phyloP scores from a whole-genome alignment of 1,139 yeast species.

The Torulaspora pretoriensis region DNA sequence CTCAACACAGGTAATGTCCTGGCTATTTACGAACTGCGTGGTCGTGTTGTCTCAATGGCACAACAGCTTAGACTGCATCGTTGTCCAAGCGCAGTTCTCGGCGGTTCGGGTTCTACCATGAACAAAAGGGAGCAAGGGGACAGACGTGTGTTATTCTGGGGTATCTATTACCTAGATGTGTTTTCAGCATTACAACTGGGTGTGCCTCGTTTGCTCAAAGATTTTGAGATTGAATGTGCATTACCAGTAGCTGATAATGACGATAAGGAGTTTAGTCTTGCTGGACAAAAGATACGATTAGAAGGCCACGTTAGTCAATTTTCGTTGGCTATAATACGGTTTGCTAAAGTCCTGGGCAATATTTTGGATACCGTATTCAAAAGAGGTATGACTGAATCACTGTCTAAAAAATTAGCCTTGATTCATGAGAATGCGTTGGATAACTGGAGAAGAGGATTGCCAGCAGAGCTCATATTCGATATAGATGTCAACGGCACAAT shows the following conservation, averaged over 20 bases:
- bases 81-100: constrained; percentile 79
- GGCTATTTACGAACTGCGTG: constrained; percentile 71
- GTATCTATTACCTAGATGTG: constrained; percentile 70
- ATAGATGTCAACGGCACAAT: constrained; percentile 57
- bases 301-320: constrained; percentile 66
- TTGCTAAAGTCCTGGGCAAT: constrained; percentile 67
- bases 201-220: constrained; percentile 74
- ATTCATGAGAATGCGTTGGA: constrained; percentile 69
- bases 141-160: constrained; percentile 80
- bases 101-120: constrained; percentile 52
- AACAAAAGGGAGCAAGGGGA: constrained; percentile 70
- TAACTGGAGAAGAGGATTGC: constrained; percentile 72
- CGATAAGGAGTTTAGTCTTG: constrained; percentile 45
- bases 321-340: constrained; percentile 63
- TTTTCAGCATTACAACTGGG: constrained; percentile 75
- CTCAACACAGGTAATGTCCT: constrained; percentile 69
- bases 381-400: constrained; percentile 44
- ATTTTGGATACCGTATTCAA: constrained; percentile 64
- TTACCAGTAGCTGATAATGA: constrained; percentile 66
- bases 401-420: constrained; percentile 38
- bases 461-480: constrained; percentile 58
- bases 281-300: constrained; percentile 35
- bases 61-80: constrained; percentile 82
- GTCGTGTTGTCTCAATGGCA: constrained; percentile 75
- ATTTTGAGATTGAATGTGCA: constrained; percentile 81